Conservation (phyloP, 805 yeast species). For the Geotrichum ghanense region DNA sequence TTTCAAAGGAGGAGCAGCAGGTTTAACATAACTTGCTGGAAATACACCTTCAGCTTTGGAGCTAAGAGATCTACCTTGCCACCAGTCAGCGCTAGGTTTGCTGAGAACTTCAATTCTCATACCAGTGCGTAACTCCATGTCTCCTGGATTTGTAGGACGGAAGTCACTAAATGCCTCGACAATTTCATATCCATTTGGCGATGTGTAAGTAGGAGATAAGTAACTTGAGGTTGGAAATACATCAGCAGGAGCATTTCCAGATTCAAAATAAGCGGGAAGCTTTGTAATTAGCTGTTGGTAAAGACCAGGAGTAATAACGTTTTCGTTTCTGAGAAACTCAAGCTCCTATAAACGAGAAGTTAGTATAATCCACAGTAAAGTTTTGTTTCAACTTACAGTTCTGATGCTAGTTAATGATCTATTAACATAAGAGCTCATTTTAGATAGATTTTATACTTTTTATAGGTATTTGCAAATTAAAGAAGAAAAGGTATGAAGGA, state of each 20-base stretch:
- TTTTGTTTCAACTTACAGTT: constrained; percentile 31
- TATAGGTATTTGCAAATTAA: too few relatives aligned
- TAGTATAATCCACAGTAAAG: neutral
- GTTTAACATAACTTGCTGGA: constrained; percentile 74
- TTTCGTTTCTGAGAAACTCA: constrained; percentile 65
- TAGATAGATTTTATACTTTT: too few relatives aligned
- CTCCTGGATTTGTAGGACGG: constrained; percentile 63
- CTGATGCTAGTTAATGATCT: constrained; percentile 66
- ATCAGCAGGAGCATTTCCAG: constrained; percentile 40
- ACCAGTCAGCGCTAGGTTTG: constrained; percentile 78
- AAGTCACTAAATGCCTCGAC: constrained; percentile 66
- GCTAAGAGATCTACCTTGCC: constrained; percentile 51
- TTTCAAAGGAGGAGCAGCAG: constrained; percentile 5
- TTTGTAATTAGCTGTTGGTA: constrained; percentile 38
- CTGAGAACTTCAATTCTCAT: constrained; percentile 61
- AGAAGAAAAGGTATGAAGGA: too few relatives aligned
- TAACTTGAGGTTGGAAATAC: constrained; percentile 22
- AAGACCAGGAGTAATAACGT: constrained; percentile 50
- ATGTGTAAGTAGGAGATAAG: constrained; percentile 13
- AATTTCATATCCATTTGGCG: constrained; percentile 21
- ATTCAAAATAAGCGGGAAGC: constrained; percentile 47
- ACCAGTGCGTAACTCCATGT: constrained; percentile 52
- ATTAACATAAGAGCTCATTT: constrained; percentile 50
- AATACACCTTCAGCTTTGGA: constrained; percentile 65
- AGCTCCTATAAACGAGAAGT: constrained; percentile 38